Evolutionary conservation across 2,329 filamentous ascomycete genomes (phyloP), one percentile per base, ranked within the genome.

Genomic region (Colletotrichum salicis): DNA sequence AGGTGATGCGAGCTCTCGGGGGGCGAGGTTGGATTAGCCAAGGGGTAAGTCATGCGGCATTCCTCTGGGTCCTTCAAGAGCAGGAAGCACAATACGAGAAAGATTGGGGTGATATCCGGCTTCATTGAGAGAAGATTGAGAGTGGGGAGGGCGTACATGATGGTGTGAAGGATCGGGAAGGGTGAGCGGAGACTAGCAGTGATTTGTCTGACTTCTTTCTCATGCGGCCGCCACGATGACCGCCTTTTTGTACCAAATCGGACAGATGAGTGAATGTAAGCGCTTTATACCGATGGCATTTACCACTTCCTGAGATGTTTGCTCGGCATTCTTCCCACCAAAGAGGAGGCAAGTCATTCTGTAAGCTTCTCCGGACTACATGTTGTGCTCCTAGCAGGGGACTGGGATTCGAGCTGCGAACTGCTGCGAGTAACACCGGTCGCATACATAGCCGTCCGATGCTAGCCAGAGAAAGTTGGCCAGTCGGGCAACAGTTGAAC

Each of bases 1-100:
- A 41, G 41, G 45, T 19, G 12, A 51, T 33, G 59, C 60, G 24
- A 41, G 22, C 37, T 57, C 37, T 65, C 24, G 45, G 60, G 27
- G 22, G 37, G 57, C 61, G 27, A 66, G 37, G 56, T 51, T 31
- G 59, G 51, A 60, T 62, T 59, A 64, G 63, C 52, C 62, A 58
- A 70, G 64, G 64, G 54, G 57, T 33, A 63, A 73, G 71, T 74
- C 73, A 73, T 64, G 73, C 59, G 73, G 57, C 19, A 41, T 37
- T 61, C 33, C 41, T 63, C 56, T 52, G 41, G 51, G 10, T 54
- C 41, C 29, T 19, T 41, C 37, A 41, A 48, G 48, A 45, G 51
- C 27, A 57, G 54, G 35, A 60, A 37, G 58, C 19, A 60, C 57
- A 29, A 73, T 67, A 67, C 63, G 73, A 73, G 73, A 63, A 63